Evolutionary conservation across 768 basidiomycete genomes (phyloP), one percentile per base, ranked within the genome.

Genomic region (Tricholoma terreum): DNA sequence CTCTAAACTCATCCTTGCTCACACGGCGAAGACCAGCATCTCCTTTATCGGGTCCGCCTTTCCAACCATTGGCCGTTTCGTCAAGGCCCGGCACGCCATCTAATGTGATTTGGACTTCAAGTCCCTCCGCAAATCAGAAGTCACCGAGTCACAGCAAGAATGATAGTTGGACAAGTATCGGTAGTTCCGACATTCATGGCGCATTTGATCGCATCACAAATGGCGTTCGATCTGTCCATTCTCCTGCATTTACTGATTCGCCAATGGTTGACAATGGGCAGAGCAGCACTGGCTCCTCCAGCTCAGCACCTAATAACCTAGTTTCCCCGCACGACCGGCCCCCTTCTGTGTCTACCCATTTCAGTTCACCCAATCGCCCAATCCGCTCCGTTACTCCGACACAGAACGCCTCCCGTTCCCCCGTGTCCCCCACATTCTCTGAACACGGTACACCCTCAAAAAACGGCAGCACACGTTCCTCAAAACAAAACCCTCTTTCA

Each of bases 21-120:
- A 74, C 75, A 50, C 76, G 86, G 61, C 82, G 85, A 33, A 78
- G 88, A 52, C 88, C 90, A 50, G 80, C 80, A n/a, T 91, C 90
- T 34, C 90, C 90, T 5, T 77, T 90, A 34, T 81, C 87, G 31
- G 79, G 76, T 24, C 74, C 79, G 24, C 70, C 82, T 3, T 89
- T 77, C 67, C 88, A 87, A 69, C 79, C 84, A 6, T 75, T 87
- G 73, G 63, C 80, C 6, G 77, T 81, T 21, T 78, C 84, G 45
- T 89, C 90, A 24, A 83, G 85, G 30, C 86, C 86, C 31, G 71
- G 74, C 27, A 83, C 81, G 9, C 90, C 90, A 34, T 91, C 90
- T 1, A 89, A 87, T 67, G 79, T 90, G 52, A 81, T 83, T n/a
- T 91, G 89, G 89, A 83, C 78, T 52, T 56, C 74, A 21, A 72